Evolutionary conservation across 2,329 filamentous ascomycete species (phyloP), one percentile per base, ranked within the genome.

Genomic region (Claviceps monticola): DNA sequence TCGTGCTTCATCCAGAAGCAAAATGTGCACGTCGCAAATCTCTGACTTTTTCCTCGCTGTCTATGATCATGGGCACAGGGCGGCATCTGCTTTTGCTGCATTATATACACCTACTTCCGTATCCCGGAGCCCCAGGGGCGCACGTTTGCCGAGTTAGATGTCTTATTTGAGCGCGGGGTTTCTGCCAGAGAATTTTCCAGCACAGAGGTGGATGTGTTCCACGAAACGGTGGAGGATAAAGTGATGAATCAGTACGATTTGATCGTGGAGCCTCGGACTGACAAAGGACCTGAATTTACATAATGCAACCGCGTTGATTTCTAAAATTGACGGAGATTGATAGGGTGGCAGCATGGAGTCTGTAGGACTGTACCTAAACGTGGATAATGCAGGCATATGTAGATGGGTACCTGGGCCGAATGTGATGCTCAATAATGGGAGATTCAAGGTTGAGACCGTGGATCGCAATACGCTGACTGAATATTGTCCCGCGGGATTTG

Each of bases 71-170:
- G 7, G 17, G 9, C n/a, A 50, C 11, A 78, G 75, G 83, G 80
- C 14, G 86, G 83, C 0, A 82, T 88, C 53, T 91, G 86, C 68
- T 87, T 88, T 69, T 68, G 82, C 51, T 93, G 86, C 70, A 80
- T 90, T 60, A 69, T 93, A 16, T 95, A 91, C 69, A 84, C 84
- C 0, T 69, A 63, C 55, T 69, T 69, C 56, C 63, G 66, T 37
- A 57, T 69, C 0, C 89, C 89, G 0, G 88, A 95, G 64, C 88
- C 89, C 0, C 72, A 72, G 3, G 89, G 86, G 9, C 80, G 88
- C 43, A 85, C 86, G 0, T 95, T 91, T 62, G 89, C 88, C 6
- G 89, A 95, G 67, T 71, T 95, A 52, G 88, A 95, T 64, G 61
- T 94, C 48, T 73, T 95, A 48, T 95, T 95, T 61, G 86, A 95